Base-by-base conservation (phyloP, 2,329 filamentous ascomycete genomes). In the Fusarium beomiforme region DNA sequence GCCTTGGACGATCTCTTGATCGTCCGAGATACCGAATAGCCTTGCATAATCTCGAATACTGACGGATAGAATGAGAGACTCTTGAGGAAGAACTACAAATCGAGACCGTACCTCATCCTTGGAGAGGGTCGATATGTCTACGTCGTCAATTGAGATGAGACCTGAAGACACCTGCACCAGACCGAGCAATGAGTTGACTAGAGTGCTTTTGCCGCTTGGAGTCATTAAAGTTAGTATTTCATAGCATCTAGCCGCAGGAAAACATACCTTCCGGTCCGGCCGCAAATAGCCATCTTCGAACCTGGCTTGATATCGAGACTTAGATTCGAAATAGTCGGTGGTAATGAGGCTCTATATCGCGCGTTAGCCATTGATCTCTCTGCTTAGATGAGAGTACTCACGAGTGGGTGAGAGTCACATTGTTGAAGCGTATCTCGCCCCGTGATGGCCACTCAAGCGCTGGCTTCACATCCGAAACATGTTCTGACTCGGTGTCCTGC, bases 251-350 rank as follows among this genome's bases (percentile, higher is more conserved):
- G 11, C 6, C 13, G 17, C 7, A 7, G 16, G 17, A 11, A 6
- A 26, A 37, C 14, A 26, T 23, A 50, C 43, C 55, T 58, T 33
- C 55, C 55, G 2, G 55, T 58, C 10, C 55, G 16, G 4, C 55
- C 55, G 3, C 55, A 58, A 14, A 58, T 58, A 3, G 55, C 55
- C 24, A 51, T 34, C n/a, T 58, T 58, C 6, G 33, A 37, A 1
- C 55, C 44, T 19, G 55, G 24, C 17, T 31, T 50, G 5, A 58
- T 51, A 12, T 51, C 24, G 1, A 58, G 17, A 3, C 24, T 37
- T 0, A 58, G 7, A 37, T 41, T 50, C 1, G 21, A 51, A 6
- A 51, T 51, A 0, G 47, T 37, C 6, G 47, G 47, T 6, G 47
- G 47, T 0, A 51, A 2, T 1, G 31, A 51, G 1, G 21, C 8